Base-by-base conservation (phyloP, 1,139 yeast species). In the Suhomyces choctaworum region DNA sequence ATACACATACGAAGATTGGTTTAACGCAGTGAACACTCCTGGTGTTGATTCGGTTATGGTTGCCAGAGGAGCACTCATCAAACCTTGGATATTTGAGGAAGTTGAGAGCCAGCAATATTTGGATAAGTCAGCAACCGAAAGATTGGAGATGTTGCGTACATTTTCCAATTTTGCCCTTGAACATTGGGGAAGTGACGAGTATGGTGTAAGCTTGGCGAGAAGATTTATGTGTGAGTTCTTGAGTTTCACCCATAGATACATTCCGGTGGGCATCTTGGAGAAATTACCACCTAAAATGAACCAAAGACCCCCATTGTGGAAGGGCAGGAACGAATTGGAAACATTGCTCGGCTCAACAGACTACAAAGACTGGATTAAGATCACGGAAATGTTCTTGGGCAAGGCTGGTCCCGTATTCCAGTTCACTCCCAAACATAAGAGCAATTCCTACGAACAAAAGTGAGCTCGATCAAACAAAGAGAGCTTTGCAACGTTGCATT, bases 61-160 rank as follows among this genome's bases (percentile, higher is more conserved):
- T 37, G 98, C 98, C 2, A 77, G 99, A 51, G 98, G 97, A 36
- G 97, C 97, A 1, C 76, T 92, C 47, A 90, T 94, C 58, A 92
- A 94, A 62, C 99, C 99, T 30, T 92, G 99, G 99, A 87, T 92
- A 32, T 92, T 92, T 52, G 97, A 94, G 65, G 99, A 92, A 63
- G 79, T 94, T 35, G 94, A 90, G 39, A 73, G 94, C 7, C 80
- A 80, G 52, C 97, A 92, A 60, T 83, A 89, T 56, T 63, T 92
- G 46, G 99, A 92, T 61, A 94, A 92, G 62, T 71, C 88, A 3
- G 82, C 96, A n/a, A 69, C 81, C 24, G 97, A 92, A 62, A 78
- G 99, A 60, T 73, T 92, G 40, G 95, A 82, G 21, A 78, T 83
- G 36, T 62, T 90, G 50, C 70, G 70, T 44, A 73, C 72, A 36